phyloP scores from a whole-genome alignment of 208 protist genomes.

The Trypanosoma mega region DNA sequence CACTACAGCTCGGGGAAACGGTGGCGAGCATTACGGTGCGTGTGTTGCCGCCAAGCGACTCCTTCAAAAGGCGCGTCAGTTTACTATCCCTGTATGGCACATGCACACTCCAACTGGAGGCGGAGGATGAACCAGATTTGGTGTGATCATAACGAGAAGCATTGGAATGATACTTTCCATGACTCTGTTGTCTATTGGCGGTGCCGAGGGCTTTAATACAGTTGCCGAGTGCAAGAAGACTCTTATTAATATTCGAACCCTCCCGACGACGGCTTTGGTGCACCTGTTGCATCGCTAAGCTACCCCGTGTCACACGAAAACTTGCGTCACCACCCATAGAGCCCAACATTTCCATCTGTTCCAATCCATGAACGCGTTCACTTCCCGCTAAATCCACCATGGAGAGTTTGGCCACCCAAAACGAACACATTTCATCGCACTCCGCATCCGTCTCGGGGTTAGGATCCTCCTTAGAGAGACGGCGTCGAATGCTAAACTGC shows the following conservation, averaged over 20 bases:
- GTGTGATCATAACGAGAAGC: background rate
- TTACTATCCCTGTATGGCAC: conserved; percentile 73
- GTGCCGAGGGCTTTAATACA: conserved; percentile 23
- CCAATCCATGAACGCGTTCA: conserved; percentile 44
- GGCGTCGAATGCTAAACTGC: conserved; percentile 29
- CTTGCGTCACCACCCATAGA: too few relatives aligned
- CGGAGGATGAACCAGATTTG: background rate
- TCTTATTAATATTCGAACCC: conserved; percentile 30
- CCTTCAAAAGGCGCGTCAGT: conserved; percentile 72
- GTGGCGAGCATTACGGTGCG: conserved; percentile 57
- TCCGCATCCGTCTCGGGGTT: background rate
- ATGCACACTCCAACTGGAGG: too few relatives aligned
- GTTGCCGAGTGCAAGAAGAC: conserved; percentile 23
- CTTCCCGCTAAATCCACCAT: conserved; percentile 84
- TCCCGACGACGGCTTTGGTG: too few relatives aligned
- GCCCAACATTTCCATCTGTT: too few relatives aligned
- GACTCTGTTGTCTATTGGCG: background rate
- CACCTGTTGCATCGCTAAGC: too few relatives aligned
- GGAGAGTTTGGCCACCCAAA: conserved; percentile 32
- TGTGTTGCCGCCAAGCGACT: conserved; percentile 58
- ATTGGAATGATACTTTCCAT: background rate
- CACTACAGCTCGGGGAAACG: conserved; percentile 30
- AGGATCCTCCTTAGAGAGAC: conserved; percentile 15
- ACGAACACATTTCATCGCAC: background rate
- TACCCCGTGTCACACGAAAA: too few relatives aligned